Evolutionary conservation across 495 filamentous ascomycete species (phyloP).

Genomic region (Tuber magnatum): DNA sequence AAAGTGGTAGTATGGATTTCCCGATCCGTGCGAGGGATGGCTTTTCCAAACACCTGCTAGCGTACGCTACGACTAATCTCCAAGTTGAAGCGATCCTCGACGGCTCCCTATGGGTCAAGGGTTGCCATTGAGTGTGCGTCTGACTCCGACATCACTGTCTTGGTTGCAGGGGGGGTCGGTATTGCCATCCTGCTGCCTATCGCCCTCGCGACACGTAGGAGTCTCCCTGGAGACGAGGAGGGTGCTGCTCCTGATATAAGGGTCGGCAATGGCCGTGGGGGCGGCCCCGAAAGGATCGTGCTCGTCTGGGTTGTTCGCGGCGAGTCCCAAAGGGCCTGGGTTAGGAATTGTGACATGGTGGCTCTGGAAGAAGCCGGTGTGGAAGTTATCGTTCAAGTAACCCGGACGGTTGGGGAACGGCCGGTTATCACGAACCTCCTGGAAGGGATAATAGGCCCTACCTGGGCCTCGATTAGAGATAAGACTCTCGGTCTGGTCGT

Average conservation of each 20-base stretch:
- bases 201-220: conserved; percentile 33
- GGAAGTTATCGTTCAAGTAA: no score
- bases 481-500: conserved; percentile 47
- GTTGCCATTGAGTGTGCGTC: conserved; percentile 45
- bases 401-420: no score
- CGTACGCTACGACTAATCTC: conserved; percentile 42
- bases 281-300: conserved; percentile 43
- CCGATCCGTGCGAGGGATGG: conserved; percentile 54
- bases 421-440: no score
- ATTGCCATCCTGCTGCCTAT: conserved; percentile 55
- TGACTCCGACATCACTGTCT: conserved; percentile 45
- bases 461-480: conserved; percentile 38
- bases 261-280: neutral
- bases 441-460: conserved; percentile 47
- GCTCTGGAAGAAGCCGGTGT: no score
- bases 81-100: conserved; percentile 46
- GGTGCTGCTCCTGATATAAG: conserved; percentile 7
- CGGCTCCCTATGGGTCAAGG: conserved; percentile 54
- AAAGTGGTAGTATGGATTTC: conserved; percentile 43
- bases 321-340: conserved; percentile 50
- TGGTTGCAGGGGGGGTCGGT: conserved; percentile 55
- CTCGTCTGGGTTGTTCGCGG: conserved; percentile 56
- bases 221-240: conserved; percentile 16
- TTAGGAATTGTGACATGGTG: no score
- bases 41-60: conserved; percentile 53